Percentiles rank a stretch among this genome's conserved stretches.
phyloP scores from a whole-genome alignment of 1,284 basidiomycete species.

The Cutaneotrichosporon sp. region DNA sequence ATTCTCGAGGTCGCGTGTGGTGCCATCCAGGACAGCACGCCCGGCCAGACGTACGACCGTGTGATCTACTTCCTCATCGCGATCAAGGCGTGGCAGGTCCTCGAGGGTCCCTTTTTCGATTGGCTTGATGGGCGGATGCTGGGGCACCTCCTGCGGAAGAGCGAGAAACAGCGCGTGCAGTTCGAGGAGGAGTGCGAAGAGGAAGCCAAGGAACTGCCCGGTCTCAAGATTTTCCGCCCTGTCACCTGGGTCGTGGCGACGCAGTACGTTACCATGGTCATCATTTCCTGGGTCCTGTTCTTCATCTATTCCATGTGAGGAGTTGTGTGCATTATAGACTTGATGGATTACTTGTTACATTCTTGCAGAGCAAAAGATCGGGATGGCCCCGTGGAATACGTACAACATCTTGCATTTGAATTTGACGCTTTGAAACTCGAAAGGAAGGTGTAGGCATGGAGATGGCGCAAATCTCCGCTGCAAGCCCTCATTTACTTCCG shows the following conservation, averaged over 20 bases:
- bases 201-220: conserved; percentile 60
- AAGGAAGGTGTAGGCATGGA: no score
- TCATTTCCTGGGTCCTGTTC: conserved; percentile 11
- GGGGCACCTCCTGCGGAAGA: conserved; percentile 26
- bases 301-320: conserved; percentile 7
- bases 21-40: conserved; percentile 38
- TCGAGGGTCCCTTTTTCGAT: conserved; percentile 34
- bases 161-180: conserved; percentile 30
- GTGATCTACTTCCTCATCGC: conserved; percentile 46
- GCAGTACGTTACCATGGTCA: conserved; percentile 10
- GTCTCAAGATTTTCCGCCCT: neutral
- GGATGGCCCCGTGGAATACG: no score
- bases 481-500: no score
- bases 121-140: conserved; percentile 24
- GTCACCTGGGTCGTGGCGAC: conserved; percentile 3
- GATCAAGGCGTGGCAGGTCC: conserved; percentile 40
- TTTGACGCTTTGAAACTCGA: no score
- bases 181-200: conserved; percentile 53
- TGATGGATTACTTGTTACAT: no score
- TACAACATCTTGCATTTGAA: no score
- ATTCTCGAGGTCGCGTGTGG: conserved; percentile 42
- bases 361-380: no score
- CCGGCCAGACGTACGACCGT: conserved; percentile 31
- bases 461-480: no score
- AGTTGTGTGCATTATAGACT: no score